A percentile compares a stretch with the other conserved stretches of the same genome.
These are phyloP conservation scores for Hypomyces perniciosus DNA, from an alignment of 2,329 filamentous ascomycete genomes.

Conservation along the genomic window DNA sequence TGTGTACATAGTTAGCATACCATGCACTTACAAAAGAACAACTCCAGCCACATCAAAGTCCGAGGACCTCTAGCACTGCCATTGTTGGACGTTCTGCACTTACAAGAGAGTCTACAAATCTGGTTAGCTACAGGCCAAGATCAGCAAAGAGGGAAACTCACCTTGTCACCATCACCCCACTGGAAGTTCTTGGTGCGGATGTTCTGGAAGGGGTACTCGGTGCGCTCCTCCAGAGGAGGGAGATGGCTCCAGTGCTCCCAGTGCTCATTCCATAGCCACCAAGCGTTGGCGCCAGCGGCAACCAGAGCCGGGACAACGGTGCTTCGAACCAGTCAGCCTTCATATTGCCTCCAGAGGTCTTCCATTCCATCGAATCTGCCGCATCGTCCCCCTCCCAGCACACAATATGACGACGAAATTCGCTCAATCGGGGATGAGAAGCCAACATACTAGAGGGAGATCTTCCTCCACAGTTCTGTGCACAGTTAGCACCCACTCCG, in stretches of 20 bases:
- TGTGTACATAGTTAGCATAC: slow-evolving; percentile 25
- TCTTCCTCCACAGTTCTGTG: slow-evolving; percentile 88
- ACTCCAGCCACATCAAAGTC: not conserved
- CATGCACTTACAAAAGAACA: not conserved
- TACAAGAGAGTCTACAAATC: slow-evolving; percentile 47
- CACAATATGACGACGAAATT: slow-evolving; percentile 17
- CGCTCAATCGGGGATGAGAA: slow-evolving; percentile 16
- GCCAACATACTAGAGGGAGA: slow-evolving; percentile 81
- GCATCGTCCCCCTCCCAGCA: slow-evolving; percentile 1
- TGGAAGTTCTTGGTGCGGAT: slow-evolving; percentile 92
- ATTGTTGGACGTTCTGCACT: slow-evolving; percentile 16
- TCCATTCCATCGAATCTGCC: not conserved
- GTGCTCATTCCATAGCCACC: slow-evolving; percentile 87
- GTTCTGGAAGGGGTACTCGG: slow-evolving; percentile 97
- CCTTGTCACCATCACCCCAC: slow-evolving; percentile 96
- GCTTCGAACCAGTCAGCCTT: slow-evolving; percentile 41
- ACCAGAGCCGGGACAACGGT: slow-evolving; percentile 67
- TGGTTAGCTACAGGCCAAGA: slow-evolving; percentile 21
- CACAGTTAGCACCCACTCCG: slow-evolving; percentile 26
- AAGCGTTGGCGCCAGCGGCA: slow-evolving; percentile 74
- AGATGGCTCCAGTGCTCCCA: slow-evolving; percentile 92
- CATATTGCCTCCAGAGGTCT: slow-evolving; percentile 5
- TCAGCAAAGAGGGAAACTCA: slow-evolving; percentile 29
- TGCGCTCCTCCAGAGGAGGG: slow-evolving; percentile 80
- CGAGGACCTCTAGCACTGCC: too few relatives aligned